Conservation (phyloP, 164 flowering plant species). For the Liquidambar formosana region DNA sequence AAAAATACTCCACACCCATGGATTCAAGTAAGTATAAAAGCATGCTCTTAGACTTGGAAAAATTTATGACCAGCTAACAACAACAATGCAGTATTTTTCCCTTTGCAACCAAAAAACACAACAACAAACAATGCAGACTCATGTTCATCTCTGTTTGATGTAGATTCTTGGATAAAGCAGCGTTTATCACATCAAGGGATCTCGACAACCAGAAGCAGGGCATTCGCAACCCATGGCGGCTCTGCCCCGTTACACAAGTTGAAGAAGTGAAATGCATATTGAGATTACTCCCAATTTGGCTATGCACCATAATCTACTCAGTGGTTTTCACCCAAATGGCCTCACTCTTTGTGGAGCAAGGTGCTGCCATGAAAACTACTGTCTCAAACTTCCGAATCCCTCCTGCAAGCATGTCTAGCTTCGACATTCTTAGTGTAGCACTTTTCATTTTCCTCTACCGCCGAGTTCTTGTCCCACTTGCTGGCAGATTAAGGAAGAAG, state of each 20-base stretch:
- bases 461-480: conserved; percentile 64
- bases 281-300: conserved; percentile 87
- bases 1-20: conserved; percentile 73
- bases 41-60: neutral
- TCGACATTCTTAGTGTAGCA: conserved; percentile 86
- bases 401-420: conserved; percentile 96
- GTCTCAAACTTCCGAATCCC: conserved; percentile 66
- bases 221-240: conserved; percentile 56
- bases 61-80: too few species aligned
- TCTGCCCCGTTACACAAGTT: conserved; percentile 81
- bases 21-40: conserved; percentile 61
- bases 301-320: conserved; percentile 90
- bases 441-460: conserved; percentile 70
- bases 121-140: too few species aligned
- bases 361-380: conserved; percentile 79
- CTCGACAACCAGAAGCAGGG: conserved; percentile 29
- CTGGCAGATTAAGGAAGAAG: conserved; percentile 41
- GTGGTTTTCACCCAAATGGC: conserved; percentile 97
- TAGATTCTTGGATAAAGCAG: conserved; percentile 89
- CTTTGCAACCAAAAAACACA: too few species aligned
- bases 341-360: conserved; percentile 92
- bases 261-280: conserved; percentile 94
- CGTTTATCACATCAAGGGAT: conserved; percentile 53
- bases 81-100: too few species aligned
- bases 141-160: conserved; percentile 1